Conservation (phyloP, 108 stramenopile species). For the Pseudonitzschia delicatissima region DNA sequence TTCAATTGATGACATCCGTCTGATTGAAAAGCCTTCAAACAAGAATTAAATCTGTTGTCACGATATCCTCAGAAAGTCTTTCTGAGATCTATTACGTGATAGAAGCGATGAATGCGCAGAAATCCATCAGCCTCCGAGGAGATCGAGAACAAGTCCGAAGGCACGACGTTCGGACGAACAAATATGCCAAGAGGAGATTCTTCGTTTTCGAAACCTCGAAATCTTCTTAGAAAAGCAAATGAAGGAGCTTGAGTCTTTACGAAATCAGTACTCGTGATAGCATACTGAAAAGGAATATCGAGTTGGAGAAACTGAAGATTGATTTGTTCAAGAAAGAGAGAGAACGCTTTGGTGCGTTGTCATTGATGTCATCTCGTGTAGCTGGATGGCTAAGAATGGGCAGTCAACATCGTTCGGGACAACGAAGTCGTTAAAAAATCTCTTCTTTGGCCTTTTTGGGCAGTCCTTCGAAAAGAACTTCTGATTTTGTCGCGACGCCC, state of each 20-base stretch:
- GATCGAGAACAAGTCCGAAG: no score
- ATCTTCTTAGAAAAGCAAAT: conserved; percentile 8
- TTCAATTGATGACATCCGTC: conserved; percentile 33
- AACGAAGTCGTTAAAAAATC: conserved; percentile 46
- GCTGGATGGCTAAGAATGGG: conserved; percentile 74
- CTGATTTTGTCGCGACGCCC: conserved; percentile 46
- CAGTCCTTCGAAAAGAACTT: conserved; percentile 49
- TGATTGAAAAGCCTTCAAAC: conserved; percentile 19
- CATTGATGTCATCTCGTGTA: conserved; percentile 44
- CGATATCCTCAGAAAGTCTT: conserved; percentile 1
- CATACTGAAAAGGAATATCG: conserved; percentile 25
- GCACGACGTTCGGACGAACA: no score
- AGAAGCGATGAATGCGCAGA: background rate
- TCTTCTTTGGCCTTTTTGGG: conserved; percentile 63
- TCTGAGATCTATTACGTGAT: conserved; percentile 5
- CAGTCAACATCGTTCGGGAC: conserved; percentile 39
- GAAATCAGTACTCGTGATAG: conserved; percentile 11
- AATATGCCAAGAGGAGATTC: background rate
- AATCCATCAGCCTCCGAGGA: background rate
- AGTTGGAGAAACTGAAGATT: conserved; percentile 34
- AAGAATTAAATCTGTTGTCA: conserved; percentile 3
- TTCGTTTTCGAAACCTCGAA: background rate
- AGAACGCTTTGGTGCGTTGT: conserved; percentile 56
- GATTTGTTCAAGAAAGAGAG: conserved; percentile 61
- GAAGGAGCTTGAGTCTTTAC: conserved; percentile 19